Evolutionary conservation across 2,329 filamentous ascomycete species (phyloP).

Genomic region (Pestalotiopsis sp.): DNA sequence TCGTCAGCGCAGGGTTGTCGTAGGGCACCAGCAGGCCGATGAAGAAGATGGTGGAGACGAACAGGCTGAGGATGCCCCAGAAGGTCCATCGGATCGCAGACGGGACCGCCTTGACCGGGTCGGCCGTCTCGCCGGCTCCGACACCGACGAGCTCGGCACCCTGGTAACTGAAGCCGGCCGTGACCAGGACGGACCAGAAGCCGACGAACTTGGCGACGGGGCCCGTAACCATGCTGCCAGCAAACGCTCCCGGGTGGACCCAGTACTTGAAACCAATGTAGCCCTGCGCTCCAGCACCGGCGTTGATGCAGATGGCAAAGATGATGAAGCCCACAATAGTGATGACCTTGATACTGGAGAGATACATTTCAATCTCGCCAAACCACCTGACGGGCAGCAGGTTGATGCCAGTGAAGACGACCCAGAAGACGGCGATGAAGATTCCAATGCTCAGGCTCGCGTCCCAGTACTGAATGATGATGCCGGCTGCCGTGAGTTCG

Average conservation of each 20-base stretch:
- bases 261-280: slow-evolving; percentile 76
- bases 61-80: slow-evolving; percentile 73
- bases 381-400: slow-evolving; percentile 73
- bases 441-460: slow-evolving; percentile 64
- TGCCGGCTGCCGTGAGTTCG: slow-evolving; percentile 70
- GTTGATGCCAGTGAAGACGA: slow-evolving; percentile 68
- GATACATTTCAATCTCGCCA: slow-evolving; percentile 79
- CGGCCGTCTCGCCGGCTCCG: slow-evolving; percentile 74
- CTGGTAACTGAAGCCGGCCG: slow-evolving; percentile 70
- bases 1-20: slow-evolving; percentile 18
- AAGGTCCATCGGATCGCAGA: slow-evolving; percentile 74
- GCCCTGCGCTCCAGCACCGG: slow-evolving; percentile 68
- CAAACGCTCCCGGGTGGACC: slow-evolving; percentile 68
- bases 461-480: slow-evolving; percentile 79
- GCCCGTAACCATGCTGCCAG: slow-evolving; percentile 57
- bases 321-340: slow-evolving; percentile 77
- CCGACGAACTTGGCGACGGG: slow-evolving; percentile 64
- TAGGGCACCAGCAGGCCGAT: slow-evolving; percentile 72
- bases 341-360: slow-evolving; percentile 75
- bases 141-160: slow-evolving; percentile 78
- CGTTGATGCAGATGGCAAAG: slow-evolving; percentile 74
- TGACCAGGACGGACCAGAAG: slow-evolving; percentile 70
- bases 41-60: slow-evolving; percentile 67
- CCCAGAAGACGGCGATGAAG: slow-evolving; percentile 75
- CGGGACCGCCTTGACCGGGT: slow-evolving; percentile 73